phyloP scores from a whole-genome alignment of 2,329 filamentous ascomycete genomes.

The Diaporthe citrichinensis region DNA sequence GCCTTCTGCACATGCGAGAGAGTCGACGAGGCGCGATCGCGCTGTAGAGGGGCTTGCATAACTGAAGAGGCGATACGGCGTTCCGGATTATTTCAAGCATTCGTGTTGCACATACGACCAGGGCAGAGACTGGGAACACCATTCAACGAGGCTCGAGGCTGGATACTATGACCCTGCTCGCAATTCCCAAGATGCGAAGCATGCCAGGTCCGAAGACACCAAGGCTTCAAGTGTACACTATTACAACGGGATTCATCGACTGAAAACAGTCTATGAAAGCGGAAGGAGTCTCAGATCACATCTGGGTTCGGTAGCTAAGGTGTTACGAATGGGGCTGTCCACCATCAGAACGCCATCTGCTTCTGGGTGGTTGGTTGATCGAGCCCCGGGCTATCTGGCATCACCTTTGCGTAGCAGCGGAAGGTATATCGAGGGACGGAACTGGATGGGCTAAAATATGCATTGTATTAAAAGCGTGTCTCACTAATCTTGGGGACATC shows the following conservation, averaged over 20 bases:
- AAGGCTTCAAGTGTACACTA: conserved; percentile 4
- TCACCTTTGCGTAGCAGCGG: neutral
- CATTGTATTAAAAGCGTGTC: conserved; percentile 12
- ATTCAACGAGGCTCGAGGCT: conserved; percentile 1
- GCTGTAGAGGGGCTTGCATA: conserved; percentile 59
- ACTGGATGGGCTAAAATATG: neutral
- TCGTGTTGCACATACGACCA: conserved; percentile 1
- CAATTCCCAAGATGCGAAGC: neutral
- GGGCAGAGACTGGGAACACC: conserved; percentile 2
- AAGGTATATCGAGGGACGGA: neutral
- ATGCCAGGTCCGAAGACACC: neutral
- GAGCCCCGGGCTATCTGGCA: neutral
- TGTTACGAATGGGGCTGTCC: neutral
- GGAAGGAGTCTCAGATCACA: neutral
- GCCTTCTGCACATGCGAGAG: conserved; percentile 86
- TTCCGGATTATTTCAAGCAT: conserved; percentile 31
- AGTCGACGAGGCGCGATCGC: conserved; percentile 88
- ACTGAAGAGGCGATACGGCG: conserved; percentile 39
- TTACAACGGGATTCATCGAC: neutral
- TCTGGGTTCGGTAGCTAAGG: neutral
- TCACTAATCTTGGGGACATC: neutral
- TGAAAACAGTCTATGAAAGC: neutral
- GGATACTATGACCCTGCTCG: neutral
- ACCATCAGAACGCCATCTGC: neutral
- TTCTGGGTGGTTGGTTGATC: neutral